Evolutionary conservation across 495 filamentous ascomycete species (phyloP).

Genomic region (Thermothielavioides terrestris): DNA sequence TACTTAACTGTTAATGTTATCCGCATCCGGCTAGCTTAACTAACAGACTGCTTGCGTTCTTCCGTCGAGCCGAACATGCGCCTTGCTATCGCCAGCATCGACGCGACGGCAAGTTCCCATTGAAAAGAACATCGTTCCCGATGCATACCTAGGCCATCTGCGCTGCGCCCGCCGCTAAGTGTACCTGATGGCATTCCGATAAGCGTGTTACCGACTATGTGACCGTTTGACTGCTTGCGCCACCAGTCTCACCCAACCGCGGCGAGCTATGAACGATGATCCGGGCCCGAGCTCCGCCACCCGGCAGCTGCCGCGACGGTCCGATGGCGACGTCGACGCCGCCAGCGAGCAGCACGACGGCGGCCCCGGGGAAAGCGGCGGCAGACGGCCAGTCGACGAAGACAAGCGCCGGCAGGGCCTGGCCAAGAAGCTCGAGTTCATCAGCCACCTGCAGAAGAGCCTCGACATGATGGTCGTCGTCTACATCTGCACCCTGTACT

Average conservation of each 20-base stretch:
- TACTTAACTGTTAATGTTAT: too few relatives aligned
- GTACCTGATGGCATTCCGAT: neutral
- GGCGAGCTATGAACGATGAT: slow-evolving; percentile 61
- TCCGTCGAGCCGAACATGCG: neutral
- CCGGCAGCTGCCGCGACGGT: slow-evolving; percentile 31
- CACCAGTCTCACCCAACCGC: slow-evolving; percentile 10
- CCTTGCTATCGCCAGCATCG: too few relatives aligned
- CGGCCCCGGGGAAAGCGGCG: neutral
- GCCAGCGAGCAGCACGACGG: slow-evolving; percentile 17
- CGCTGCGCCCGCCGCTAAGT: neutral
- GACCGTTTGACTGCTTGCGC: neutral
- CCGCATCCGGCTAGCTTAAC: too few relatives aligned
- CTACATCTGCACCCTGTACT: slow-evolving; percentile 74
- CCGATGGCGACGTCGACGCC: slow-evolving; percentile 21
- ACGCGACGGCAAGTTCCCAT: too few relatives aligned
- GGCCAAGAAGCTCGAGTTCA: slow-evolving; percentile 53
- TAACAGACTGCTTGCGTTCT: too few relatives aligned
- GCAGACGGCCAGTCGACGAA: slow-evolving; percentile 6
- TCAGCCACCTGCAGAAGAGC: slow-evolving; percentile 60
- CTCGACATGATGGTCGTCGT: slow-evolving; percentile 76
- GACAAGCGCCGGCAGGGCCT: slow-evolving; percentile 33
- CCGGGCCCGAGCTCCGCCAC: slow-evolving; percentile 47
- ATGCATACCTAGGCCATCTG: neutral
- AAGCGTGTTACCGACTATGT: slow-evolving; percentile 5
- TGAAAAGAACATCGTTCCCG: neutral